phyloP scores from a whole-genome alignment of 164 flowering plant species.

The Annona squamosa region DNA sequence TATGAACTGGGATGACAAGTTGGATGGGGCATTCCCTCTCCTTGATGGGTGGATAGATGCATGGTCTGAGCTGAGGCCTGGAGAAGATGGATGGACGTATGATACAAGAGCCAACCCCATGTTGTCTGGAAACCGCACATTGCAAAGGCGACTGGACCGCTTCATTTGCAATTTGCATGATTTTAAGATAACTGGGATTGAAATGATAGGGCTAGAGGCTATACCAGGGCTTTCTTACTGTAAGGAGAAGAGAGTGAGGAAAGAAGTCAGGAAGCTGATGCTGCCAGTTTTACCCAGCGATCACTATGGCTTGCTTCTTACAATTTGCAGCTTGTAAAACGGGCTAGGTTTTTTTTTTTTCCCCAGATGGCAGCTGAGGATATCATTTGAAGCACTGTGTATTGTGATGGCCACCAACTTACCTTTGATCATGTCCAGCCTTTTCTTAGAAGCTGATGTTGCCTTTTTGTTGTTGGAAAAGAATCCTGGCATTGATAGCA shows the following conservation, averaged over 20 bases:
- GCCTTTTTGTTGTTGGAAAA: too few species aligned
- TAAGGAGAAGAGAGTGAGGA: conserved; percentile 72
- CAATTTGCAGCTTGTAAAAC: neutral
- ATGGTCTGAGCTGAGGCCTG: conserved; percentile 61
- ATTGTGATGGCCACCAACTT: too few species aligned
- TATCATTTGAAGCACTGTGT: too few species aligned
- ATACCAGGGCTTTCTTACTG: conserved; percentile 59
- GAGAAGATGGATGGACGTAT: conserved; percentile 81
- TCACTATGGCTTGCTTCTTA: conserved; percentile 85
- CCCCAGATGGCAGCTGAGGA: too few species aligned
- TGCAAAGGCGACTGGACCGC: conserved; percentile 82
- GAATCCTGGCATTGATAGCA: too few species aligned
- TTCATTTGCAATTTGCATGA: conserved; percentile 53
- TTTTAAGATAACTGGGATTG: conserved; percentile 47
- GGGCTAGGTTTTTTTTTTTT: neutral
- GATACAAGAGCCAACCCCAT: conserved; percentile 86
- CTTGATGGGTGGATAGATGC: conserved; percentile 81
- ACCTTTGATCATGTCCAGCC: too few species aligned
- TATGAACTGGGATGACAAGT: conserved; percentile 97
- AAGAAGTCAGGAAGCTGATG: conserved; percentile 37
- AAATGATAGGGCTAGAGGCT: conserved; percentile 79
- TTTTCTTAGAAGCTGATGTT: too few species aligned
- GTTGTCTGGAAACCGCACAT: conserved; percentile 66
- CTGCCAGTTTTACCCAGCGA: conserved; percentile 98
- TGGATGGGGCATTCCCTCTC: conserved; percentile 72